These are phyloP conservation scores for Aspergillus tanneri DNA, from an alignment of 2,329 filamentous ascomycete genomes.

Conservation along the genomic window DNA sequence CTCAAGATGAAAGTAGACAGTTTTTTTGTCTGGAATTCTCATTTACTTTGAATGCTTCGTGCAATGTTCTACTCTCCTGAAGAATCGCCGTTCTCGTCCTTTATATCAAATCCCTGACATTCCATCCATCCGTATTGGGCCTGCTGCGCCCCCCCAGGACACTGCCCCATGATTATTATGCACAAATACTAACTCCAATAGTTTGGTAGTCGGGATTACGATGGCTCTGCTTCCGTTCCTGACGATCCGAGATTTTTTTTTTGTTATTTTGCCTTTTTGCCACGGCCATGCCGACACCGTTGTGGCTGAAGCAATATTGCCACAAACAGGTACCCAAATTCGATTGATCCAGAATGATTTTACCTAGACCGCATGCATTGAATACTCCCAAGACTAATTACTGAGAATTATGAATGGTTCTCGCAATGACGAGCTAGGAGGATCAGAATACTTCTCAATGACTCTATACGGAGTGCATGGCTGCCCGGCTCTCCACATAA, in stretches of 20 bases:
- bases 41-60: background rate
- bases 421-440: background rate
- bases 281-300: conserved; percentile 1
- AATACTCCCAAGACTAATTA: no score
- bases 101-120: background rate
- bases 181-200: no score
- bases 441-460: background rate
- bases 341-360: background rate
- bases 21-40: background rate
- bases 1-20: background rate
- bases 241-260: conserved; percentile 1
- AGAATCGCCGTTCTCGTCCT: background rate
- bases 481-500: conserved; percentile 4
- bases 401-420: background rate
- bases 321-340: background rate
- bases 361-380: background rate
- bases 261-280: background rate
- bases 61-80: background rate
- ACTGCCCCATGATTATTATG: no score
- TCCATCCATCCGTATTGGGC: background rate
- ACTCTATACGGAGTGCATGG: conserved; percentile 4
- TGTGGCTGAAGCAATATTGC: conserved; percentile 6
- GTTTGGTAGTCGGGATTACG: background rate
- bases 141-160: background rate
- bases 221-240: conserved; percentile 1